A percentile compares a stretch with the other conserved stretches of the same genome.
Conservation (phyloP, 257 asterid genomes). For the Agastache rugosa region DNA sequence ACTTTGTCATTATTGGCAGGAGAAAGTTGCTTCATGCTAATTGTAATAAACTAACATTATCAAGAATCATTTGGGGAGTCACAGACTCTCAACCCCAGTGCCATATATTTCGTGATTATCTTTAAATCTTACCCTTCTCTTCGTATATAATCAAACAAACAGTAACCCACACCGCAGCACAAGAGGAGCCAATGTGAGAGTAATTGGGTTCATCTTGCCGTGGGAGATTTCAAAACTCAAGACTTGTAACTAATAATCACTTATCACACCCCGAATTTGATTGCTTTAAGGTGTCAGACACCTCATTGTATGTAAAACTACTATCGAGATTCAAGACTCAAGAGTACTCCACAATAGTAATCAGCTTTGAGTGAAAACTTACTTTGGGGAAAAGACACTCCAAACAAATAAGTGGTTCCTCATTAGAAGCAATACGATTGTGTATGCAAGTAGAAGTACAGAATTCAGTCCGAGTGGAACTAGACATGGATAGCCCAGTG, state of each 20-base stretch:
- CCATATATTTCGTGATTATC: not conserved
- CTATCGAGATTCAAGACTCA: not conserved
- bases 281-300: not conserved
- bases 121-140: not conserved
- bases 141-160: not conserved
- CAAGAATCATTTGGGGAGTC: conserved; percentile 1
- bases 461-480: conserved; percentile 80
- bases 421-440: conserved; percentile 73
- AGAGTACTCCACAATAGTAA: not conserved
- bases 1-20: not conserved
- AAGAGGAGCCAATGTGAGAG: not conserved
- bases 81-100: not conserved
- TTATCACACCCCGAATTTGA: not conserved
- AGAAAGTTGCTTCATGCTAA: not conserved
- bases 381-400: conserved; percentile 99
- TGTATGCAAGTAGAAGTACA: conserved; percentile 68
- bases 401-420: conserved; percentile 89
- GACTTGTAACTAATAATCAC: not conserved
- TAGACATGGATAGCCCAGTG: conserved; percentile 70
- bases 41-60: not conserved
- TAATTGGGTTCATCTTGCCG: not conserved
- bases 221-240: not conserved
- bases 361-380: conserved; percentile 38
- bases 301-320: not conserved
- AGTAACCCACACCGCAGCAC: no score